Percentiles rank a stretch among this genome's conserved stretches.
Conservation (phyloP, 1,139 yeast genomes). For the Spathaspora sp. region DNA sequence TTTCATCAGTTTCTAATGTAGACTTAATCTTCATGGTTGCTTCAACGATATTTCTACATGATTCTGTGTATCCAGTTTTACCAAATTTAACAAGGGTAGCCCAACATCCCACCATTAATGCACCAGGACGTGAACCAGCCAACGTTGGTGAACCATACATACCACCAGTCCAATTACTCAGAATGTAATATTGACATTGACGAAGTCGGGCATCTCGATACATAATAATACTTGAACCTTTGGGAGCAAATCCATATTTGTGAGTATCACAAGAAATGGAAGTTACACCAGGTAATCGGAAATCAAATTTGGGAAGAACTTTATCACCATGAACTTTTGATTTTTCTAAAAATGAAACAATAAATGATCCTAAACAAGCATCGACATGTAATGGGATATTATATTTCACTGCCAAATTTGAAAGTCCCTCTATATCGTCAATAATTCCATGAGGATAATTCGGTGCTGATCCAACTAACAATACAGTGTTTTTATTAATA, state of each 20-base stretch:
- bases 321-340: slow-evolving; percentile 52
- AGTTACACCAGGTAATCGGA: slow-evolving; percentile 90
- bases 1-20: slow-evolving; percentile 43
- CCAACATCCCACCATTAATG: slow-evolving; percentile 96
- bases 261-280: slow-evolving; percentile 97
- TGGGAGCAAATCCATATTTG: slow-evolving; percentile 97
- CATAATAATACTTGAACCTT: slow-evolving; percentile 92
- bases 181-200: slow-evolving; percentile 78
- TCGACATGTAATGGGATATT: slow-evolving; percentile 88
- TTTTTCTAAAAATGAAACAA: slow-evolving; percentile 74
- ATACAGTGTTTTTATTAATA: slow-evolving; percentile 75
- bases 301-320: slow-evolving; percentile 70
- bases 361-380: slow-evolving; percentile 91
- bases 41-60: slow-evolving; percentile 64
- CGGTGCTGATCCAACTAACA: slow-evolving; percentile 92
- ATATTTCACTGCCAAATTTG: slow-evolving; percentile 61
- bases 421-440: slow-evolving; percentile 78
- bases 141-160: slow-evolving; percentile 94
- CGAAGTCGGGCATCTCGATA: slow-evolving; percentile 69
- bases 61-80: slow-evolving; percentile 67
- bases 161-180: slow-evolving; percentile 91
- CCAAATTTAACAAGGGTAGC: slow-evolving; percentile 85
- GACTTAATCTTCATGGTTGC: slow-evolving; percentile 60
- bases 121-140: slow-evolving; percentile 98
- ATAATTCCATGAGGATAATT: slow-evolving; percentile 96